Evolutionary conservation across 495 filamentous ascomycete species (phyloP).

Genomic region (Tuber calosporum): DNA sequence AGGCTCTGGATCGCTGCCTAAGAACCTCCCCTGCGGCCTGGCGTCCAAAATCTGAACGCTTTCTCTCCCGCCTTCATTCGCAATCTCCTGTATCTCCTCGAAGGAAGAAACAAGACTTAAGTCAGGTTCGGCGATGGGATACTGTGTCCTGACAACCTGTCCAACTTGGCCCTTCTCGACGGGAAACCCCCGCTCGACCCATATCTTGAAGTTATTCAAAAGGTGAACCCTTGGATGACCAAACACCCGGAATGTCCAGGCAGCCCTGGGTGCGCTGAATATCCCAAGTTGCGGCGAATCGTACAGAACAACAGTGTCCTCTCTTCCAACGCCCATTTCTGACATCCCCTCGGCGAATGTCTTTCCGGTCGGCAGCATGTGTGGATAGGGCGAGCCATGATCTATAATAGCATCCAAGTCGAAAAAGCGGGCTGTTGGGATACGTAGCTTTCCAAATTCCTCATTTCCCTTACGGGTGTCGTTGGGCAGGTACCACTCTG

Average conservation of each 20-base stretch:
- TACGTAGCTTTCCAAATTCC: constrained; percentile 66
- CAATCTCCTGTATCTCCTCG: constrained; percentile 71
- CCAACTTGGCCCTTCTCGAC: constrained; percentile 60
- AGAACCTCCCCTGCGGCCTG: constrained; percentile 68
- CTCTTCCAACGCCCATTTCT: constrained; percentile 70
- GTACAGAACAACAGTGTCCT: constrained; percentile 89
- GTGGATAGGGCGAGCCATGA: constrained; percentile 77
- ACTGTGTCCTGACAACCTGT: constrained; percentile 46
- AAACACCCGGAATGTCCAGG: constrained; percentile 84
- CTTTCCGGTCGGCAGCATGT: constrained; percentile 83
- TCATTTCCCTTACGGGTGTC: constrained; percentile 70
- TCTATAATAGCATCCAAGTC: constrained; percentile 89
- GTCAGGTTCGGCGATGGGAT: constrained; percentile 52
- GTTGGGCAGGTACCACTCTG: constrained; percentile 94
- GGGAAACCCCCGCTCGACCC: constrained; percentile 73
- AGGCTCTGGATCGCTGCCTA: constrained; percentile 78
- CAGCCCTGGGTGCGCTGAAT: constrained; percentile 86
- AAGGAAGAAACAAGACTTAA: constrained; percentile 53
- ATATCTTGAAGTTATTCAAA: constrained; percentile 87
- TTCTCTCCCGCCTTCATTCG: constrained; percentile 67
- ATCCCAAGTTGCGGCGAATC: constrained; percentile 82
- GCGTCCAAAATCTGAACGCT: constrained; percentile 88
- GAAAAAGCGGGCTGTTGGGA: constrained; percentile 90
- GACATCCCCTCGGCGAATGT: constrained; percentile 83
- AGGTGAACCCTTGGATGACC: constrained; percentile 86